phyloP scores from a whole-genome alignment of 2,329 filamentous ascomycete species.

The Stagonosporopsis tanaceti region DNA sequence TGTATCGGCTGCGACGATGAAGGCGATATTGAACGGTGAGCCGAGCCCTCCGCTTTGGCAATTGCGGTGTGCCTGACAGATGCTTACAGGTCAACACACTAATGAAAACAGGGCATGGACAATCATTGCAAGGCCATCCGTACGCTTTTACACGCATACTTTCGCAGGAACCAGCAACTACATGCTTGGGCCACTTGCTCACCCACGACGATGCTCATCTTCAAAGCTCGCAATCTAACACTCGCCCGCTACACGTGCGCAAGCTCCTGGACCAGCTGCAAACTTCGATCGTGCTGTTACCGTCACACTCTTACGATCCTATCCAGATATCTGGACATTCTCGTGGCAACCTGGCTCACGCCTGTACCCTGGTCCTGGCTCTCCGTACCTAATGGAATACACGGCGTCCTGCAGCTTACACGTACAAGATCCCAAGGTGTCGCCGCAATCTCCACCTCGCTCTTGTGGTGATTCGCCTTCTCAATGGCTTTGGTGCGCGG shows the following conservation, averaged over 20 bases:
- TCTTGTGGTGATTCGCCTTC: not conserved
- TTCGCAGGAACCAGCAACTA: not conserved
- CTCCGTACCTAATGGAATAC: not conserved
- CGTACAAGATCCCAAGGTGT: not conserved
- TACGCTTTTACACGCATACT: slow-evolving; percentile 11
- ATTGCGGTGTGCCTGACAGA: slow-evolving; percentile 2
- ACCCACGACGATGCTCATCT: not conserved
- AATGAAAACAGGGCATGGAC: not conserved
- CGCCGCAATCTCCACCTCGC: slow-evolving; percentile 10
- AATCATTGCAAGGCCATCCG: not conserved
- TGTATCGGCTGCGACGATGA: slow-evolving; percentile 3
- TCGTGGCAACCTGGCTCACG: slow-evolving; percentile 16
- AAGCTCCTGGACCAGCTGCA: not conserved
- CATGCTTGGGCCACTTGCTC: not conserved
- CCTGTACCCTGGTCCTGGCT: not conserved
- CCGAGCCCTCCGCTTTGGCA: not conserved
- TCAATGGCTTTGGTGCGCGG: not conserved
- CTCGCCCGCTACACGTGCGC: not conserved
- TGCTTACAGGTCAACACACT: not conserved
- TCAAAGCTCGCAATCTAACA: not conserved
- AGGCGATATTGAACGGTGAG: slow-evolving; percentile 7
- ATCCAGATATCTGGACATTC: slow-evolving; percentile 10
- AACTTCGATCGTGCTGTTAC: slow-evolving; percentile 17
- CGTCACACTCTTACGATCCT: slow-evolving; percentile 5
- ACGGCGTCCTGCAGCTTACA: slow-evolving; percentile 13